Conservation (phyloP, 2,329 filamentous ascomycete genomes). For the Paracamarosporium sp. region DNA sequence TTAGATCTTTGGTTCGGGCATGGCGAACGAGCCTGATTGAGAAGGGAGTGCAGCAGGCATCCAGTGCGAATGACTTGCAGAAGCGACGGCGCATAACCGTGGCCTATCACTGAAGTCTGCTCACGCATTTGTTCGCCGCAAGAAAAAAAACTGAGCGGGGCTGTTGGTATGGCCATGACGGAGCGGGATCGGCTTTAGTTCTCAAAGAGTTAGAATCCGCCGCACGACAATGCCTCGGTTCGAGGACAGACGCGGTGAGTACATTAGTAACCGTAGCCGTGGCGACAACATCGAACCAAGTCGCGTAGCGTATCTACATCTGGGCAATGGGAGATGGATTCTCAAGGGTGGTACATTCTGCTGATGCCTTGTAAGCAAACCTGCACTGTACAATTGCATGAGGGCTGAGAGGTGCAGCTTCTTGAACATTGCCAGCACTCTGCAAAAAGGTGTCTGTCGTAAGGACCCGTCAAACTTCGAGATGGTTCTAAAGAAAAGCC, state of each 20-base stretch:
- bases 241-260: neutral
- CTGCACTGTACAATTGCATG: too few species aligned
- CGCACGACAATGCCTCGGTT: slow-evolving; percentile 1
- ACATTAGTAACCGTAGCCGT: neutral
- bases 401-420: too few species aligned
- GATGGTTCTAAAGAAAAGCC: neutral
- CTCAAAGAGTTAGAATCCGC: slow-evolving; percentile 2
- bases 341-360: neutral
- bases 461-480: neutral
- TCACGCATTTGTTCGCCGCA: neutral
- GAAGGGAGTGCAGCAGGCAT: neutral
- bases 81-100: neutral
- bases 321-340: neutral
- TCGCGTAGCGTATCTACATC: neutral
- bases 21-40: neutral
- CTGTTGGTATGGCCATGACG: neutral
- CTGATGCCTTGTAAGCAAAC: too few species aligned
- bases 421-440: neutral
- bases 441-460: neutral
- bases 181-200: neutral
- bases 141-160: neutral
- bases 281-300: neutral
- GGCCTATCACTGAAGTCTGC: neutral
- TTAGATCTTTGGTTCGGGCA: neutral
- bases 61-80: neutral